Base-by-base conservation (phyloP, 1,284 basidiomycete genomes). In the Rhodofomes roseus region DNA sequence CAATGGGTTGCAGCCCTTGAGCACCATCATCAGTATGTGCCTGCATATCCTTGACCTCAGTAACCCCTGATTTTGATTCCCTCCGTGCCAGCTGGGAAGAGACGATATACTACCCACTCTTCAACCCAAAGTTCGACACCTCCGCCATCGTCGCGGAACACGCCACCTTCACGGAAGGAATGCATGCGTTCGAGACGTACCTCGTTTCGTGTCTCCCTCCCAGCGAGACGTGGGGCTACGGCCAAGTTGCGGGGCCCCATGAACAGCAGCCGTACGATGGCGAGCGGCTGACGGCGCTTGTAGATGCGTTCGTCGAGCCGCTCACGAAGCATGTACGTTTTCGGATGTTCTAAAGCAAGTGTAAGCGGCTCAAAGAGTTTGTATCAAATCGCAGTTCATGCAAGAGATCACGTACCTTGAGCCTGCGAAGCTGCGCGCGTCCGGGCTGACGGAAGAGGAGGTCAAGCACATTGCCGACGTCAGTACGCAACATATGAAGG, bases 331-430 rank as follows among this genome's bases (percentile, higher is more conserved):
- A 65, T 44, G 63, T 65, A 36, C 23, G 63, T 58, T 4, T 5
- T 4, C 4, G 31, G 31, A 34, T 34, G 31, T 11, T 34, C 31
- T 34, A 11, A 34, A 11, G 11, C 31, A 5, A 34, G 11, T 34
- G 31, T 34, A 34, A 4, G n/a, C n/a, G n/a, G n/a, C n/a, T n/a
- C n/a, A n/a, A 46, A 16, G 25, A 22, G 9, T 20, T 4, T 20
- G n/a, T 16, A 20, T 29, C n/a, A 16, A 12, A 11, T 25, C 6
- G 9, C 55, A 65, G 61, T 58, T 65, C 22, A 55, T 58, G 41
- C 62, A 65, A 41, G 64, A 65, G 48, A 60, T 65, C 34, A 58
- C 44, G 11, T 63, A 63, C 55, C 56, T 65, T 12, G 60, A 65
- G 40, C 60, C 64, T 1, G 56, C 54, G 23, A 65, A 63, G 39